Conservation (phyloP, 2,329 filamentous ascomycete species). For the Hymenoscyphus infarciens region DNA sequence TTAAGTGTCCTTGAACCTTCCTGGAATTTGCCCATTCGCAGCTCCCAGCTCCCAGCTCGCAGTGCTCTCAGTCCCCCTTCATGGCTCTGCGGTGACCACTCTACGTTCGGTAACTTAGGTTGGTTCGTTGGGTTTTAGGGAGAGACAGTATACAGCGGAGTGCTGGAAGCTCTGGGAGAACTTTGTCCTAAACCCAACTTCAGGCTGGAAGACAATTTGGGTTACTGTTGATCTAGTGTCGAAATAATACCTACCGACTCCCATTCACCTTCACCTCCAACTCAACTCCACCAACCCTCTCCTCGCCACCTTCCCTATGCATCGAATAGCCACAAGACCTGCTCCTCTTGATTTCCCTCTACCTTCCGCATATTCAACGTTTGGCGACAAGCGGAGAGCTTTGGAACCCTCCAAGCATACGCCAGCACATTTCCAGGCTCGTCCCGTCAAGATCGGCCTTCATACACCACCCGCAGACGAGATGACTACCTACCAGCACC, state of each 20-base stretch:
- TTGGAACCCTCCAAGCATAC: constrained; percentile 17
- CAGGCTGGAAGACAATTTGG: background rate
- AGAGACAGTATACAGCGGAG: constrained; percentile 13
- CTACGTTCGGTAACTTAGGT: constrained; percentile 16
- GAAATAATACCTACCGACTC: background rate
- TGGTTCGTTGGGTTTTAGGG: constrained; percentile 16
- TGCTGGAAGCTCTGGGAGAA: constrained; percentile 22
- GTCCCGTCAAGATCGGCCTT: constrained; percentile 39
- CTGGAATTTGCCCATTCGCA: constrained; percentile 13
- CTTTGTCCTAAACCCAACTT: background rate
- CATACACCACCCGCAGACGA: constrained; percentile 50
- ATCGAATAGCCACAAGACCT: constrained; percentile 33
- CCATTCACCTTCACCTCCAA: constrained; percentile 9
- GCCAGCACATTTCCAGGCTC: constrained; percentile 25
- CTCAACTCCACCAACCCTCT: background rate
- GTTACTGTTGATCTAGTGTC: background rate
- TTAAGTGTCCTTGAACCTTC: constrained; percentile 2
- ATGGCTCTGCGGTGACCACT: constrained; percentile 27
- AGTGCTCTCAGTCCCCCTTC: constrained; percentile 22
- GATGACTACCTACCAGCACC: constrained; percentile 48
- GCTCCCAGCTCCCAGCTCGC: constrained; percentile 14
- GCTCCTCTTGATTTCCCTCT: constrained; percentile 32
- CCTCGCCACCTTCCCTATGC: constrained; percentile 28
- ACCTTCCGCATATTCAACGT: constrained; percentile 21
- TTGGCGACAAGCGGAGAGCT: constrained; percentile 27